phyloP scores from a whole-genome alignment of 1,284 basidiomycete genomes.

The Inonotus obliquus region DNA sequence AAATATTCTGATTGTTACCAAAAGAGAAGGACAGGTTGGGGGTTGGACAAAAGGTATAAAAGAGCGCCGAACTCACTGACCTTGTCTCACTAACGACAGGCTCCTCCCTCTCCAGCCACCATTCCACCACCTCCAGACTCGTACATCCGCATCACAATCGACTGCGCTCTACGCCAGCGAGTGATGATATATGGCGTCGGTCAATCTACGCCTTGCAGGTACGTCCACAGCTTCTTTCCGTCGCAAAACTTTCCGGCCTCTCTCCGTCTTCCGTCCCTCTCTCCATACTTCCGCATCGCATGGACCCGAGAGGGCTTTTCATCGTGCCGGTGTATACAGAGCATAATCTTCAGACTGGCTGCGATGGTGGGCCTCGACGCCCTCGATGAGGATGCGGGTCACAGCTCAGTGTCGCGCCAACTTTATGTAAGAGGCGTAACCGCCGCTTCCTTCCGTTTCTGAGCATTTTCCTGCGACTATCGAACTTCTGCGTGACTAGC shows the following conservation, averaged over 20 bases:
- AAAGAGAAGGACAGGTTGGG: neutral
- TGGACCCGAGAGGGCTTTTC: neutral
- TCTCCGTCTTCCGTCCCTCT: neutral
- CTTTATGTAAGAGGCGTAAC: neutral
- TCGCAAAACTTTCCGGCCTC: neutral
- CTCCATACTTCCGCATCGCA: neutral
- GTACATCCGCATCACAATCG: neutral
- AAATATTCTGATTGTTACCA: neutral
- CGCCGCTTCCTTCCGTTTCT: neutral
- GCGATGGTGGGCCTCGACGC: neutral
- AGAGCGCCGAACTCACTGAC: neutral
- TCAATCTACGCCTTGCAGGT: neutral
- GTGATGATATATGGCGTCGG: neutral
- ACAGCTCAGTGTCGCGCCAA: neutral
- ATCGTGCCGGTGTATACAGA: neutral
- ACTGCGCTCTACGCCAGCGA: neutral
- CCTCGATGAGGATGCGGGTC: neutral
- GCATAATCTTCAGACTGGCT: neutral
- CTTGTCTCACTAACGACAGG: neutral
- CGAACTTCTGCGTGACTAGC: neutral
- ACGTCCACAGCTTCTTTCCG: neutral
- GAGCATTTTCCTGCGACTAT: neutral
- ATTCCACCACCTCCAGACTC: neutral
- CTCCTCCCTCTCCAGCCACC: neutral
- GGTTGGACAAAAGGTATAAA: neutral